Percentiles rank a stretch among this genome's conserved stretches.
Conservation (phyloP, 2,329 filamentous ascomycete species). For the Sphaerulina vaccinii region DNA sequence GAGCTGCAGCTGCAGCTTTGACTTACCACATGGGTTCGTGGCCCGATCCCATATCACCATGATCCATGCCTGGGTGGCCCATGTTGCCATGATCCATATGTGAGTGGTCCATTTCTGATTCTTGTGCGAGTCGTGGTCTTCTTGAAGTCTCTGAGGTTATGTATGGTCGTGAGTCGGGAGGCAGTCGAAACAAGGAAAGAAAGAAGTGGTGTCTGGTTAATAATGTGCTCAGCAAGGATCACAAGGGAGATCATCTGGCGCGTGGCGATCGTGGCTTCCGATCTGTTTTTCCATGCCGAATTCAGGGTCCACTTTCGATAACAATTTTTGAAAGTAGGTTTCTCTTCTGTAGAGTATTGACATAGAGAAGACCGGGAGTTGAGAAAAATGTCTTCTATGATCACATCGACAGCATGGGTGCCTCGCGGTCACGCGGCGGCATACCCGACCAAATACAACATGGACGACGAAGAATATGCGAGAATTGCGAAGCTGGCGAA, state of each 20-base stretch:
- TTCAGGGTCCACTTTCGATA: too few relatives aligned
- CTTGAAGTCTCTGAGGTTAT: not conserved
- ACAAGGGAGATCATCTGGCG: too few relatives aligned
- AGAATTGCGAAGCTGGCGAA: constrained; percentile 53
- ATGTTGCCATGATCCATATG: constrained; percentile 24
- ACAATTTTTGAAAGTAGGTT: too few relatives aligned
- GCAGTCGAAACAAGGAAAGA: not conserved
- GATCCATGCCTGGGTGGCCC: constrained; percentile 15
- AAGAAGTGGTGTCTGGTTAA: too few relatives aligned
- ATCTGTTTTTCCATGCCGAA: too few relatives aligned
- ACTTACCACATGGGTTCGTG: constrained; percentile 61
- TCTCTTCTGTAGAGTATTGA: not conserved
- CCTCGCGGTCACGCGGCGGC: constrained; percentile 52
- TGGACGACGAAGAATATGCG: constrained; percentile 53
- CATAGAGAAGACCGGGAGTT: not conserved
- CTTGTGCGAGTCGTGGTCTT: not conserved
- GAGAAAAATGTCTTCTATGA: constrained; percentile 52
- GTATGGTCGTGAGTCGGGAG: not conserved
- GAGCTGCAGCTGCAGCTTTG: too few relatives aligned
- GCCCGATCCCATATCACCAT: constrained; percentile 50
- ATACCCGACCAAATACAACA: constrained; percentile 50
- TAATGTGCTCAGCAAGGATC: too few relatives aligned
- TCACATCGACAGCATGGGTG: constrained; percentile 55
- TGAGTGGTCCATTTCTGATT: constrained; percentile 24
- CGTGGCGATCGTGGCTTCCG: too few relatives aligned